phyloP scores from a whole-genome alignment of 208 protist genomes.

The Acanthamoeba culbertsoni region DNA sequence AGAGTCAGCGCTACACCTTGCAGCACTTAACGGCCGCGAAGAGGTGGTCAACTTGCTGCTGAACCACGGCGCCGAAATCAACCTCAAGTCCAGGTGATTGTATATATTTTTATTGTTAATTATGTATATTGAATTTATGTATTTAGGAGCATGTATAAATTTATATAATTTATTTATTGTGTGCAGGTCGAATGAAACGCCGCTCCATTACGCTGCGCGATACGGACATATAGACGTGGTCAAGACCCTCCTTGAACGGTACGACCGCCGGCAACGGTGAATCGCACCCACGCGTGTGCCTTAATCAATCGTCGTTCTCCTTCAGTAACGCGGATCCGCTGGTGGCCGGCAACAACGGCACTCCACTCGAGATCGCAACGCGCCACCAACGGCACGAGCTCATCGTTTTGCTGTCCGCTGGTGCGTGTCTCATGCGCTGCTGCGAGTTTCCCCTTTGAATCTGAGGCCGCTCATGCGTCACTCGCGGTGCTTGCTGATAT shows the following conservation, averaged over 20 bases:
- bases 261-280: no score
- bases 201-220: neutral
- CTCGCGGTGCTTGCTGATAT: no score
- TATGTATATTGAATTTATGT: neutral
- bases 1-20: neutral
- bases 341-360: neutral
- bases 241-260: neutral
- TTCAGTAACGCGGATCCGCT: neutral
- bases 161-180: neutral
- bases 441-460: no score
- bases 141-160: neutral
- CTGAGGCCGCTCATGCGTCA: no score
- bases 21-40: neutral
- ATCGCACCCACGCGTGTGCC: no score
- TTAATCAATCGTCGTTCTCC: neutral
- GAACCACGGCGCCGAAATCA: neutral
- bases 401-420: neutral
- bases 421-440: neutral
- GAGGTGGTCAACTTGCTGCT: conserved; percentile 6
- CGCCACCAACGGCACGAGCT: neutral
- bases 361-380: neutral
- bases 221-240: neutral
- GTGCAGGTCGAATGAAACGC: neutral
- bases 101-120: neutral
- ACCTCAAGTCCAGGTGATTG: neutral